phyloP scores from a whole-genome alignment of 2,329 filamentous ascomycete species.

The Ophiostoma fasciatum region DNA sequence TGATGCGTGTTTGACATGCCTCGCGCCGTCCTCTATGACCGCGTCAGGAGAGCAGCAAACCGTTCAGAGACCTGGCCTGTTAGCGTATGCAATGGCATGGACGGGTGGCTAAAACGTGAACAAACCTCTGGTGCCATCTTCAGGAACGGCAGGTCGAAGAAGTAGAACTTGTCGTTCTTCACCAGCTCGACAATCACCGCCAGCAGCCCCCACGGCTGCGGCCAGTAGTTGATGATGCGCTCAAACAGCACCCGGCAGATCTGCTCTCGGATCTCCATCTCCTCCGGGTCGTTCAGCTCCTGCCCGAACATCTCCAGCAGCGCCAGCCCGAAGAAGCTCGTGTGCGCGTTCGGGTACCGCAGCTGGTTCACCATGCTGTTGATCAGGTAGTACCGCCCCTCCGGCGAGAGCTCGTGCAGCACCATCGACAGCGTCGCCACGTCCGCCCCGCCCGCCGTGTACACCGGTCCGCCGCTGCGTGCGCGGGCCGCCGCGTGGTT shows the following conservation, averaged over 20 bases:
- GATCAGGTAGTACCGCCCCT: constrained; percentile 73
- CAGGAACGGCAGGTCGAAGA: constrained; percentile 88
- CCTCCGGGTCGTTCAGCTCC: constrained; percentile 58
- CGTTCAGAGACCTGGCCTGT: not conserved
- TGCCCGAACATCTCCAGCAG: constrained; percentile 74
- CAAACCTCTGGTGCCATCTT: constrained; percentile 83
- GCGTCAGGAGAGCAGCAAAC: constrained; percentile 13
- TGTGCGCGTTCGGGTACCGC: constrained; percentile 76
- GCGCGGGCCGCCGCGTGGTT: constrained; percentile 51
- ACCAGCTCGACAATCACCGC: constrained; percentile 77
- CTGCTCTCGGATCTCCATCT: constrained; percentile 73
- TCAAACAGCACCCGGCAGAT: constrained; percentile 82
- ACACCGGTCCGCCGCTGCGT: constrained; percentile 46
- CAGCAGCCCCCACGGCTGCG: constrained; percentile 90
- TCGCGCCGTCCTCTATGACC: constrained; percentile 1
- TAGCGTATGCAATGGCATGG: too few species aligned
- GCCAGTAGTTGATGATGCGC: constrained; percentile 73
- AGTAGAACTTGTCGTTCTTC: constrained; percentile 79
- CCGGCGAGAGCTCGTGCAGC: constrained; percentile 56
- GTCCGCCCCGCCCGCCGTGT: constrained; percentile 50
- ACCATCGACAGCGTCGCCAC: constrained; percentile 62
- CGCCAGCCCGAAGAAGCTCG: constrained; percentile 81
- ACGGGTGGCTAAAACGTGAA: too few species aligned
- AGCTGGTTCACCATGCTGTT: constrained; percentile 82
- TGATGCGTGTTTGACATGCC: too few species aligned